Conservation (phyloP, 768 basidiomycete species). For the Amanita jacksonii region DNA sequence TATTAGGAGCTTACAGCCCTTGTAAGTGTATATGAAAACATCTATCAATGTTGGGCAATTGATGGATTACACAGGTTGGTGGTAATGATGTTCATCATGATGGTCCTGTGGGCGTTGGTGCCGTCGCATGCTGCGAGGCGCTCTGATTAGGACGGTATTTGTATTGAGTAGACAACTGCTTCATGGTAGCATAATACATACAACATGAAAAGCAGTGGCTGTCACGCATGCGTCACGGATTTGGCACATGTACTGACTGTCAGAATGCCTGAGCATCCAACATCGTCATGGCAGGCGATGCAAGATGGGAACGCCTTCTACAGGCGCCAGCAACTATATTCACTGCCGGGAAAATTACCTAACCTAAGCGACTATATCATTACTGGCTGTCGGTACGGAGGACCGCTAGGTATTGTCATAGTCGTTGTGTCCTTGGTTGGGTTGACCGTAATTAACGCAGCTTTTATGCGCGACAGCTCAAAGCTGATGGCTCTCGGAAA, state of each 20-base stretch:
- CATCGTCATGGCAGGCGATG: conserved; percentile 86
- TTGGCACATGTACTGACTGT: no score
- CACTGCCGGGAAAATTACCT: conserved; percentile 68
- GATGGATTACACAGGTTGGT: conserved; percentile 30
- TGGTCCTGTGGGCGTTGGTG: conserved; percentile 46
- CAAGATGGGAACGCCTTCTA: conserved; percentile 84
- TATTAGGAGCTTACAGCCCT: conserved; percentile 50
- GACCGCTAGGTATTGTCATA: conserved; percentile 62
- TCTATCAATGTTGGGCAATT: neutral
- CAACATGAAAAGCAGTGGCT: no score
- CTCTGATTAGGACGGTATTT: conserved; percentile 12
- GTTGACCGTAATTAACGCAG: conserved; percentile 28
- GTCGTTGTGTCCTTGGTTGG: neutral
- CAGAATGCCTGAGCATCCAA: conserved; percentile 64
- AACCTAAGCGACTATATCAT: conserved; percentile 73
- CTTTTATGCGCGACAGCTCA: conserved; percentile 77
- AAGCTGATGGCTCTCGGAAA: conserved; percentile 70
- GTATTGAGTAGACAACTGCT: no score
- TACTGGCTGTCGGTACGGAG: conserved; percentile 78
- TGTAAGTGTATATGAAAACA: conserved; percentile 30
- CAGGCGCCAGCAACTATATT: conserved; percentile 74
- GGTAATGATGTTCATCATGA: conserved; percentile 51
- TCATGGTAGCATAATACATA: no score
- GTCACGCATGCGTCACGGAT: no score
- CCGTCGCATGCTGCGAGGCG: conserved; percentile 19